These are phyloP conservation scores for Helianthus annuus DNA, from an alignment of 129 eudicot genomes.

Conservation along the genomic window DNA sequence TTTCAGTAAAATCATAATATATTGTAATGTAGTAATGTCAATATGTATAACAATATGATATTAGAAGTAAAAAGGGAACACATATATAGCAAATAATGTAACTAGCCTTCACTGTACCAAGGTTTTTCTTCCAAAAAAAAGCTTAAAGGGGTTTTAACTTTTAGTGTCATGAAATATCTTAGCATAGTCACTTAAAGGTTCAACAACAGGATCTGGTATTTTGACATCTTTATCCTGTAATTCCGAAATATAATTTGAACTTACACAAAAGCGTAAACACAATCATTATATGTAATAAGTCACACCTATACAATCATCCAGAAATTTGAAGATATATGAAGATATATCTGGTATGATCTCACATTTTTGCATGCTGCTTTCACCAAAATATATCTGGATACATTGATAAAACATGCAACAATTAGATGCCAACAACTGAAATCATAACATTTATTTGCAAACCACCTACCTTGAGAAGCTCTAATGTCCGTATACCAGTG, in stretches of 20 bases:
- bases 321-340: constrained; percentile 90
- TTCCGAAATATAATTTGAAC: too few species aligned
- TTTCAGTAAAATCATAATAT: too few species aligned
- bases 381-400: constrained; percentile 94
- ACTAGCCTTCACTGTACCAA: constrained; percentile 93
- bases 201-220: too few species aligned
- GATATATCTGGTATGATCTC: constrained; percentile 98
- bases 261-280: too few species aligned
- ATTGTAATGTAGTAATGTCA: too few species aligned
- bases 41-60: too few species aligned
- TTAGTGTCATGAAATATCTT: constrained; percentile 69
- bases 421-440: background rate
- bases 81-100: background rate
- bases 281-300: too few species aligned
- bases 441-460: constrained; percentile 18
- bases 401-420: constrained; percentile 10
- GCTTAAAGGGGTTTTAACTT: constrained; percentile 81
- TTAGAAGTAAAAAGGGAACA: too few species aligned
- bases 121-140: constrained; percentile 96
- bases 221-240: too few species aligned
- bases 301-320: constrained; percentile 97
- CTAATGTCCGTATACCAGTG: constrained; percentile 88
- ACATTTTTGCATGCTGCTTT: constrained; percentile 96
- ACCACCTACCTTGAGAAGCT: constrained; percentile 79
- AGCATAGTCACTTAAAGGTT: constrained; percentile 24